A percentile compares a stretch with the other conserved stretches of the same genome.
Conservation (phyloP, 83 land plant genomes). For the Thuja plicata region DNA sequence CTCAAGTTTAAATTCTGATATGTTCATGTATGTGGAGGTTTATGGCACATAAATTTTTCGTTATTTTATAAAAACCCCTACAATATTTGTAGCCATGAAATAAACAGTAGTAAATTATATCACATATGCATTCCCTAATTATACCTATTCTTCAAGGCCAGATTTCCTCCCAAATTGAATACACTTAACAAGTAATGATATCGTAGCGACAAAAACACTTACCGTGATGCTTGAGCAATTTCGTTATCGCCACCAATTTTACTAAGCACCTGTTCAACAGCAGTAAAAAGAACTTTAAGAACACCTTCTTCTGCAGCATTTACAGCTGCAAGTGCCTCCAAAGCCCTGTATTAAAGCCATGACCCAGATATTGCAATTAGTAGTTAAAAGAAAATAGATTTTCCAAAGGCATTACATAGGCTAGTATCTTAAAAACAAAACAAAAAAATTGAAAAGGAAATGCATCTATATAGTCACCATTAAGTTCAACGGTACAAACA, state of each 20-base stretch:
- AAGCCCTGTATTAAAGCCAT: constrained; percentile 45
- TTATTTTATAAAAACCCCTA: background rate
- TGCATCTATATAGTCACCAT: background rate
- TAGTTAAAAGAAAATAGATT: background rate
- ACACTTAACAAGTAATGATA: background rate
- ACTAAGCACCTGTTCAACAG: constrained; percentile 59
- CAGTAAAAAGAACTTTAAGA: constrained; percentile 69
- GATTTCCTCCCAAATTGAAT: background rate
- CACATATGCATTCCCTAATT: background rate
- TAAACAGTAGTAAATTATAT: background rate
- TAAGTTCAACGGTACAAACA: background rate
- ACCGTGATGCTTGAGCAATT: constrained; percentile 86
- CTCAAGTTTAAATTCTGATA: background rate
- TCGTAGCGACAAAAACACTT: background rate
- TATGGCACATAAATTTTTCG: background rate
- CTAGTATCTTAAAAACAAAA: background rate
- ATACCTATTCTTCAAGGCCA: background rate
- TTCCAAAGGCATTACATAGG: background rate
- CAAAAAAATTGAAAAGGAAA: background rate
- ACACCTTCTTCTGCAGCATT: constrained; percentile 85
- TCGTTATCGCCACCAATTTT: constrained; percentile 72
- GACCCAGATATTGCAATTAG: background rate
- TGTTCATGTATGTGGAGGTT: background rate
- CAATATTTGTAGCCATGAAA: background rate
- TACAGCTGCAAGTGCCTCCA: constrained; percentile 73